Evolutionary conservation across 2,329 filamentous ascomycete species (phyloP), one percentile per base, ranked within the genome.

Genomic region (Dendrostoma leiphaemia): DNA sequence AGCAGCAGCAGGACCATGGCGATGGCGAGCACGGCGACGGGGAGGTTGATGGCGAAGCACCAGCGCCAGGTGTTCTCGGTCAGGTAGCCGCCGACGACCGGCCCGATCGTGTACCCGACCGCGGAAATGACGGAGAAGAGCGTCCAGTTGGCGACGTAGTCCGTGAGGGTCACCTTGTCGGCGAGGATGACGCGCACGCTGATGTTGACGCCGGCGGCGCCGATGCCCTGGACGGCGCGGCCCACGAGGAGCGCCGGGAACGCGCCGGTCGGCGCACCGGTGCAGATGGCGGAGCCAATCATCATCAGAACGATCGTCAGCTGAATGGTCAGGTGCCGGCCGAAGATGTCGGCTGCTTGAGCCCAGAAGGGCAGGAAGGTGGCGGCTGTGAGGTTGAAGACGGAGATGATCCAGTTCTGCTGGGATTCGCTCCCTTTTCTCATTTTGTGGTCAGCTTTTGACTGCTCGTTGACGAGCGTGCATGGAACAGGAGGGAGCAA

Each of bases 391-490:
- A 90, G 72, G 49, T 84, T 88, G 67, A 88, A 89, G 6, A 84
- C 75, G 0, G 85, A 85, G 17, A 88, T 80, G 62, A 90, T 86
- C 84, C 84, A 88, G 63, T 86, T 88, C 2, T 86, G 73, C 61
- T 85, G 79, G 17, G 79, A 74, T 17, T 15, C 12, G 9, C 41
- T 44, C 15, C 29, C 15, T 24, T 29, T 12, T 28, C 15, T 13
- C 15, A 13, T 9, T 44, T n/a, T n/a, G n/a, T n/a, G n/a, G n/a
- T n/a, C n/a, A n/a, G n/a, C n/a, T n/a, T n/a, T n/a, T n/a, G n/a
- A n/a, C n/a, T n/a, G n/a, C 24, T 41, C 10, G 4, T n/a, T 19
- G 4, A 9, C n/a, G 34, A 17, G 34, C 13, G 24, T 15, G 13
- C 8, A 15, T 13, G 5, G 12, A 2, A 4, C 9, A 19, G 28